Evolutionary conservation across 805 yeast species (phyloP), one percentile per base, ranked within the genome.

Genomic region (Cephaloascus fragrans): DNA sequence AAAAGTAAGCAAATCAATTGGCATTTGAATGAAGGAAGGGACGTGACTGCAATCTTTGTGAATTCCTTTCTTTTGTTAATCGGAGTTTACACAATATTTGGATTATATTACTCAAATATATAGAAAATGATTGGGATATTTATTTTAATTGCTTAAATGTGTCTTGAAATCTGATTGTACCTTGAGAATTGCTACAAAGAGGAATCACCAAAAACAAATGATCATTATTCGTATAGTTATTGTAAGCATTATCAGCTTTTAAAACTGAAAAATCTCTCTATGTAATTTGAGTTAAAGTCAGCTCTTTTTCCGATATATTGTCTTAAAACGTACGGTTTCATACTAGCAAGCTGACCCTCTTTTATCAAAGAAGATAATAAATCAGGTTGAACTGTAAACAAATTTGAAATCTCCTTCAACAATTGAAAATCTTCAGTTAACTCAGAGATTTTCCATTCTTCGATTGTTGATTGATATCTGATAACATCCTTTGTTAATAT

Each of bases 381-480:
- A 41, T 83, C 83, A 2, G 90, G 83, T 52, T 84, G 93, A 15
- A 86, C 95, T 0, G 95, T 81, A 56, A 80, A 89, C 42, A 89
- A 62, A 50, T 85, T 86, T 26, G 90, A 87, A 44, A 89, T 73
- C 47, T 88, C 96, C 53, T 87, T 75, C 44, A 89, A 61, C 10
- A 86, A 69, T 37, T 76, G 77, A 60, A 84, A 81, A 41, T 72
- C 71, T 26, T 78, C 83, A 3, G 77, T 62, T 20, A 85, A 59
- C 33, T 73, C 77, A 2, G 71, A 68, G 14, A 83, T 66, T 5
- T 67, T 62, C 90, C 93, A 86, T 34, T 68, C 69, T 40, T 80
- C 86, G 34, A 83, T 69, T 12, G 74, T 67, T 14, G 73, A 67
- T 55, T 86, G 90, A 51, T 81, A 85, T 35, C 83, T 74, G 31